phyloP scores from a whole-genome alignment of 2,329 filamentous ascomycete genomes.

The Verticillium albo-atrum region DNA sequence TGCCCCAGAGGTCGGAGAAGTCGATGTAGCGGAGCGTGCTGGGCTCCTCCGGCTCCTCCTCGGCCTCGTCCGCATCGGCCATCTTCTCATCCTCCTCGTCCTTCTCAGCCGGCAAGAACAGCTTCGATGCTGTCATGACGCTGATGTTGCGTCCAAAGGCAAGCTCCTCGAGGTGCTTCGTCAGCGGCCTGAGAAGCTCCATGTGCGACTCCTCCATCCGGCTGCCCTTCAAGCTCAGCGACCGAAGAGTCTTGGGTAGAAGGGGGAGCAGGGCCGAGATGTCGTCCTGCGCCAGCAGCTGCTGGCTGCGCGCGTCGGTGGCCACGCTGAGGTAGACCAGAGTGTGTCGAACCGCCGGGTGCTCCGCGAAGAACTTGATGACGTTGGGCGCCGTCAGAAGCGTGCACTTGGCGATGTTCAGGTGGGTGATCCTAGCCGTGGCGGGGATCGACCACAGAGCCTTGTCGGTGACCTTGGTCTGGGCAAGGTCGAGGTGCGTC shows the following conservation, averaged over 20 bases:
- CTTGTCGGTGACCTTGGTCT: slow-evolving; percentile 69
- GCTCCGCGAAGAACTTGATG: slow-evolving; percentile 65
- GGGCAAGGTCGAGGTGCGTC: slow-evolving; percentile 76
- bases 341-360: slow-evolving; percentile 60
- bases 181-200: slow-evolving; percentile 57
- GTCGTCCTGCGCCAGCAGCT: slow-evolving; percentile 64
- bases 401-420: slow-evolving; percentile 74
- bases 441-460: slow-evolving; percentile 66
- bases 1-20: slow-evolving; percentile 64
- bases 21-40: slow-evolving; percentile 71
- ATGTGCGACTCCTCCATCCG: slow-evolving; percentile 64
- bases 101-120: slow-evolving; percentile 50
- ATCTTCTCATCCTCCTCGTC: slow-evolving; percentile 8
- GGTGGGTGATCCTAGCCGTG: slow-evolving; percentile 69
- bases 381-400: slow-evolving; percentile 62
- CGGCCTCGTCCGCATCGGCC: slow-evolving; percentile 26
- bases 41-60: slow-evolving; percentile 30
- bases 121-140: slow-evolving; percentile 59
- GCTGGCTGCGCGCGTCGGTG: slow-evolving; percentile 66
- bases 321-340: slow-evolving; percentile 71
- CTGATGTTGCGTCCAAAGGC: slow-evolving; percentile 66
- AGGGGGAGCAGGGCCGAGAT: slow-evolving; percentile 60
- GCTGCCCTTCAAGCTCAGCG: slow-evolving; percentile 72
- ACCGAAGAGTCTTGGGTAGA: slow-evolving; percentile 64
- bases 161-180: slow-evolving; percentile 72